Base-by-base conservation (phyloP, 116 monocot genomes). In the Phalaenopsis hybrid region DNA sequence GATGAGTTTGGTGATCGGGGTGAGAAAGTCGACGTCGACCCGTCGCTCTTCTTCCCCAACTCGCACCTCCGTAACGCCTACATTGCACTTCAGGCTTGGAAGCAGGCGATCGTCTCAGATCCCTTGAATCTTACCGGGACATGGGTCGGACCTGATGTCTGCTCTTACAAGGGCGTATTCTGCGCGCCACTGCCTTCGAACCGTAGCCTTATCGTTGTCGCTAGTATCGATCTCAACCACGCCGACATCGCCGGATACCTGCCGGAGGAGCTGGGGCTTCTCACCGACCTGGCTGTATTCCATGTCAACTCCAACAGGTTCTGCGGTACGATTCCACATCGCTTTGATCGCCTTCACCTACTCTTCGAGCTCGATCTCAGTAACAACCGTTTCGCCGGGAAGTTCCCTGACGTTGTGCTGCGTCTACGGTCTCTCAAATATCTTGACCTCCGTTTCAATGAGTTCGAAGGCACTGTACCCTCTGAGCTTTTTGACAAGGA, bases 341-440 rank as follows among this genome's bases (percentile, higher is more conserved):
- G 59, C 15, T 84, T 84, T 28, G 78, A 33, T 5, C 80, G 81
- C 75, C 80, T 89, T 57, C 79, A 74, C 78, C 87, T 89, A 12
- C 85, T 89, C 46, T 74, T 76, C 78, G 89, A 89, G 80, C 87
- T 96, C 76, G 96, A 94, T 78, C 83, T 94, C 78, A 92, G 90
- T 86, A 90, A 90, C 80, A 86, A 83, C 74, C 83, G 90, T 74
- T 88, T 90, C 81, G 90, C 78, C 59, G 90, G 90, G 17, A 59
- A 41, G 63, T 90, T 90, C 84, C 90, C 90, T 17, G 67, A 58
- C 34, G 90, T 90, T n/a, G 86, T 90, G 37, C 84, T 90, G 16
- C 48, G 65, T 11, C 81, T 88, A 2, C 90, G 86, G 0, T 48
- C 80, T 20, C 83, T 90, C 13, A 82, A 85, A 44, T 90, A 33